These are phyloP conservation scores for Penicillium desertorum DNA, from an alignment of 495 filamentous ascomycete genomes.

Conservation along the genomic window DNA sequence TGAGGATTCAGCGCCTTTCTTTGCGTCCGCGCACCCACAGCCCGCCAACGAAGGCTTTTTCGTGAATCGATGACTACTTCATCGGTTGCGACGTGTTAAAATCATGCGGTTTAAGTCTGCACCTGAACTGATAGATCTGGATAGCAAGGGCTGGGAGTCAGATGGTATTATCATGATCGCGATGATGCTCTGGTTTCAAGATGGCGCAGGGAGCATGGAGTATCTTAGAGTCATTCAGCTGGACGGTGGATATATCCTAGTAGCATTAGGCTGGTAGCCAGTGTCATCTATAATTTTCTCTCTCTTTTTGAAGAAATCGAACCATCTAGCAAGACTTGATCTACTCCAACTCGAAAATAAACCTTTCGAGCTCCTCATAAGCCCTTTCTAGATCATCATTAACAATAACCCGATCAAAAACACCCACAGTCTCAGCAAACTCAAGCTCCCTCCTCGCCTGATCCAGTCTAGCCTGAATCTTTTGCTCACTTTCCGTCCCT, in stretches of 20 bases:
- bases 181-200: slow-evolving; percentile 28
- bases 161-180: slow-evolving; percentile 29
- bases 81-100: slow-evolving; percentile 31
- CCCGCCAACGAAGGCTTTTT: slow-evolving; percentile 19
- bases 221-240: not conserved
- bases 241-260: not conserved
- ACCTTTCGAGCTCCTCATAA: not conserved
- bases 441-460: not conserved
- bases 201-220: slow-evolving; percentile 16
- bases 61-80: slow-evolving; percentile 36
- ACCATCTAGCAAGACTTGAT: too few species aligned
- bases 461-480: not conserved
- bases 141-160: slow-evolving; percentile 23
- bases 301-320: not conserved
- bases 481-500: not conserved
- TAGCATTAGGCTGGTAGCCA: too few species aligned
- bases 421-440: not conserved
- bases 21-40: not conserved
- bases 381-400: not conserved
- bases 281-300: too few species aligned
- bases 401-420: not conserved
- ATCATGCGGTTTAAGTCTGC: slow-evolving; percentile 27
- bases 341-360: not conserved
- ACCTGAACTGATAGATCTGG: slow-evolving; percentile 21
- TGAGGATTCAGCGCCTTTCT: too few species aligned